These are phyloP conservation scores for Spatholobus suberectus DNA, from an alignment of 306 rosid species.

Conservation along the genomic window DNA sequence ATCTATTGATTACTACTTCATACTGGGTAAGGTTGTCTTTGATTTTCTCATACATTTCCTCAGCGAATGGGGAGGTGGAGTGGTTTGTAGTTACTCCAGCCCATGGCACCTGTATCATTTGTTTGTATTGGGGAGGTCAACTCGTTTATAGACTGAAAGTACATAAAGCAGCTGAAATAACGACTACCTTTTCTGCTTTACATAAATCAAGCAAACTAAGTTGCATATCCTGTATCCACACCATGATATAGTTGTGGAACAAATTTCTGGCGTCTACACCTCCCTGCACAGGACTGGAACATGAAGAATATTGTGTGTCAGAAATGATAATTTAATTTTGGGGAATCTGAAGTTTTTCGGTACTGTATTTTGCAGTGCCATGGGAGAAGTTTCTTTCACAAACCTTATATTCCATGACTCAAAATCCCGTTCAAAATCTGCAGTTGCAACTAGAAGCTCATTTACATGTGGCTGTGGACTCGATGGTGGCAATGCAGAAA, in stretches of 20 bases:
- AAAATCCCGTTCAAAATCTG: slow-evolving; percentile 93
- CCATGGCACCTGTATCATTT: slow-evolving; percentile 88
- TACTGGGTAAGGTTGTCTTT: slow-evolving; percentile 74
- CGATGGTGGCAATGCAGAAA: slow-evolving; percentile 92
- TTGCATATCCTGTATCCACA: slow-evolving; percentile 97
- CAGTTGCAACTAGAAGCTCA: slow-evolving; percentile 81
- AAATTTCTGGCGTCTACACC: slow-evolving; percentile 82
- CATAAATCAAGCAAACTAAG: slow-evolving; percentile 81
- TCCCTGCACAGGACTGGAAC: slow-evolving; percentile 74
- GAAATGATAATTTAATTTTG: slow-evolving; percentile 32
- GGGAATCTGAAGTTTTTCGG: not conserved
- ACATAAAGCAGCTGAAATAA: slow-evolving; percentile 32
- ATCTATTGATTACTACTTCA: slow-evolving; percentile 86
- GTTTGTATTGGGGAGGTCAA: slow-evolving; percentile 39
- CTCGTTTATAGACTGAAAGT: not conserved
- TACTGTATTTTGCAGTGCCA: slow-evolving; percentile 3
- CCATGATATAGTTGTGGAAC: slow-evolving; percentile 87
- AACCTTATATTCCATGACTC: slow-evolving; percentile 91
- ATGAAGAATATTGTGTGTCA: slow-evolving; percentile 42
- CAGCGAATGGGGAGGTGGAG: slow-evolving; percentile 92
- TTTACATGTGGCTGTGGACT: slow-evolving; percentile 81
- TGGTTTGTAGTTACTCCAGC: slow-evolving; percentile 89
- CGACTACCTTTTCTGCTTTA: slow-evolving; percentile 89
- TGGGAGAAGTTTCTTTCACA: slow-evolving; percentile 33
- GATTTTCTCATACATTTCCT: slow-evolving; percentile 90